Evolutionary conservation across 371 early-diverging fungal species (phyloP).

Genomic region (Mucor indicus): DNA sequence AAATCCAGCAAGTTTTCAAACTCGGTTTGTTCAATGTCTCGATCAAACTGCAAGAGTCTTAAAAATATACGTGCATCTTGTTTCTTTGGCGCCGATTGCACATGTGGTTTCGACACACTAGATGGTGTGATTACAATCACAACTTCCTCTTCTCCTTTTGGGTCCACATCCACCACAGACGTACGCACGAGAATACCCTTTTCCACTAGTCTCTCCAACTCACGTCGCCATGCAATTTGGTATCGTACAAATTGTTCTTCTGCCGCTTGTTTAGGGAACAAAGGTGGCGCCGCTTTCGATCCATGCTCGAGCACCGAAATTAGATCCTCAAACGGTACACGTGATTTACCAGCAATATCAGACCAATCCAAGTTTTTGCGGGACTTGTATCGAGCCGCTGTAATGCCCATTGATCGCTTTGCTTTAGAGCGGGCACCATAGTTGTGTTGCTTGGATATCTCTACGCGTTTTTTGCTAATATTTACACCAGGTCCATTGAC

Average conservation of each 20-base stretch:
- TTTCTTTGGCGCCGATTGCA: constrained; percentile 77
- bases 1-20: constrained; percentile 67
- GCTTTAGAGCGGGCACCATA: constrained; percentile 20
- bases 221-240: constrained; percentile 71
- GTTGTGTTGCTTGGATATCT: constrained; percentile 1
- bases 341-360: constrained; percentile 45
- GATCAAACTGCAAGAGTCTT: constrained; percentile 77
- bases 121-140: constrained; percentile 79
- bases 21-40: constrained; percentile 52
- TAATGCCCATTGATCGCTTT: constrained; percentile 40
- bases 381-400: constrained; percentile 45
- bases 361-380: constrained; percentile 41
- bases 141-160: constrained; percentile 67
- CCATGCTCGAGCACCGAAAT: constrained; percentile 63
- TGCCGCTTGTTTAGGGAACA: constrained; percentile 70
- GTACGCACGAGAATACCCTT: constrained; percentile 70
- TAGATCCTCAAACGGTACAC: constrained; percentile 60
- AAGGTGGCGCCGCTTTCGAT: constrained; percentile 61
- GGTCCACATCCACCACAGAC: constrained; percentile 63
- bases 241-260: constrained; percentile 86
- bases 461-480: background rate
- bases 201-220: constrained; percentile 70
- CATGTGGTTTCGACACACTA: constrained; percentile 48
- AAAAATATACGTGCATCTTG: constrained; percentile 79
- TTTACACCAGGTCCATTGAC: background rate